These are phyloP conservation scores for Fusarium sp. DNA, from an alignment of 2,329 filamentous ascomycete genomes.

Conservation along the genomic window DNA sequence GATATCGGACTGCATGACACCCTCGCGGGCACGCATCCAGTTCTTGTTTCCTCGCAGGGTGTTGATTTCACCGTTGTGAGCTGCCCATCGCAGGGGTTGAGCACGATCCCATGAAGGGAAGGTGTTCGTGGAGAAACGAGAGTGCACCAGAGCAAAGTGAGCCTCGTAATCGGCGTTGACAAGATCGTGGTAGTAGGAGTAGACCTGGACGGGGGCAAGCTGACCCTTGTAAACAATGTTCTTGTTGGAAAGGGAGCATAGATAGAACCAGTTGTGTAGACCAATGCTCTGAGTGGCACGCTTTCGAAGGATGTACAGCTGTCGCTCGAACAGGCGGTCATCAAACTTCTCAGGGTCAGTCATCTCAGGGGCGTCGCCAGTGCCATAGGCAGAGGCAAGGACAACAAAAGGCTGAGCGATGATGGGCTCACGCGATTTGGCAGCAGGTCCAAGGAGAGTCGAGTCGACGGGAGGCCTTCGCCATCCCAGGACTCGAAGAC, in stretches of 20 bases:
- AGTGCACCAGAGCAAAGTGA: constrained; percentile 96
- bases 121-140: constrained; percentile 97
- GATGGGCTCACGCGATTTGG: constrained; percentile 91
- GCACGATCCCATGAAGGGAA: constrained; percentile 99
- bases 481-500: constrained; percentile 93
- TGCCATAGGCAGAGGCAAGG: constrained; percentile 84
- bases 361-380: constrained; percentile 80
- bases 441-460: constrained; percentile 90
- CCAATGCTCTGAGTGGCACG: constrained; percentile 94
- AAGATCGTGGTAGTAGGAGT: constrained; percentile 97
- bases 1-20: constrained; percentile 90
- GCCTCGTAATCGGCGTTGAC: constrained; percentile 97
- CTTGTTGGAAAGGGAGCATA: constrained; percentile 96
- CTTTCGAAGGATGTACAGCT: constrained; percentile 95
- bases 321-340: constrained; percentile 87
- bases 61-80: constrained; percentile 99
- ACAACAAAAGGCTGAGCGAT: constrained; percentile 98
- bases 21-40: constrained; percentile 98
- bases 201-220: constrained; percentile 92
- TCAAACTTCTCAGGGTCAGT: constrained; percentile 86
- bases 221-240: constrained; percentile 99
- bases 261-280: constrained; percentile 98
- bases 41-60: constrained; percentile 98
- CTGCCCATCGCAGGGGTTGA: constrained; percentile 94
- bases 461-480: constrained; percentile 95